phyloP scores from a whole-genome alignment of 2,329 filamentous ascomycete genomes.

The Neofusicoccum kwambonambiense region DNA sequence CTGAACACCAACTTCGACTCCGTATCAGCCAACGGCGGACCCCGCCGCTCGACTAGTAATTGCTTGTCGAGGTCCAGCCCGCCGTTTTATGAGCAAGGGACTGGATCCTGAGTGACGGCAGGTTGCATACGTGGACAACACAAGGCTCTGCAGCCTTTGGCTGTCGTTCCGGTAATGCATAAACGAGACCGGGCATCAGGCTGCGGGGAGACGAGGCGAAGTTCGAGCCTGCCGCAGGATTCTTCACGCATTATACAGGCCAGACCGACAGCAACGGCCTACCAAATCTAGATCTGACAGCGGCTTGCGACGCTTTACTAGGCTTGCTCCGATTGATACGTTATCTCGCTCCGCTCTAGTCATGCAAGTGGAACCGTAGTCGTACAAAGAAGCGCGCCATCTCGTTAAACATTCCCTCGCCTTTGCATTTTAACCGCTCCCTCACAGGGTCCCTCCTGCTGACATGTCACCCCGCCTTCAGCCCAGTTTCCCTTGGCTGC shows the following conservation, averaged over 20 bases:
- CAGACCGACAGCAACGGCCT: background rate
- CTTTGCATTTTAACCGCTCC: background rate
- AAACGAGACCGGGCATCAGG: background rate
- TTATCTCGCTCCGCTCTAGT: background rate
- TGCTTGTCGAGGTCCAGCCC: background rate
- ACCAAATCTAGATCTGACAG: constrained; percentile 9
- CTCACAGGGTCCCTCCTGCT: background rate
- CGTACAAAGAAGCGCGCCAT: background rate
- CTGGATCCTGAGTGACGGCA: background rate
- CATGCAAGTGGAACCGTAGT: background rate
- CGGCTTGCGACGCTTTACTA: constrained; percentile 2
- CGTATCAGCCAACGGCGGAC: background rate
- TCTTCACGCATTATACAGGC: background rate
- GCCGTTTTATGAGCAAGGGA: background rate
- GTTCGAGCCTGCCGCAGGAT: background rate
- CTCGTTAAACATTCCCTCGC: background rate
- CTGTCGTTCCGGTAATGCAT: background rate
- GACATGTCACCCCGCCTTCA: constrained; percentile 11
- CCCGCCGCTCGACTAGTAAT: background rate
- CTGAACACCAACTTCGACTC: constrained; percentile 29
- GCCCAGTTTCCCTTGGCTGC: constrained; percentile 17
- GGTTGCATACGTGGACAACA: background rate
- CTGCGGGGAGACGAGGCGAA: constrained; percentile 4
- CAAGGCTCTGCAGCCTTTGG: background rate
- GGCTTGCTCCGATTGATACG: background rate